phyloP scores from a whole-genome alignment of 140 eudicot genomes.

The Senecio squalidus region DNA sequence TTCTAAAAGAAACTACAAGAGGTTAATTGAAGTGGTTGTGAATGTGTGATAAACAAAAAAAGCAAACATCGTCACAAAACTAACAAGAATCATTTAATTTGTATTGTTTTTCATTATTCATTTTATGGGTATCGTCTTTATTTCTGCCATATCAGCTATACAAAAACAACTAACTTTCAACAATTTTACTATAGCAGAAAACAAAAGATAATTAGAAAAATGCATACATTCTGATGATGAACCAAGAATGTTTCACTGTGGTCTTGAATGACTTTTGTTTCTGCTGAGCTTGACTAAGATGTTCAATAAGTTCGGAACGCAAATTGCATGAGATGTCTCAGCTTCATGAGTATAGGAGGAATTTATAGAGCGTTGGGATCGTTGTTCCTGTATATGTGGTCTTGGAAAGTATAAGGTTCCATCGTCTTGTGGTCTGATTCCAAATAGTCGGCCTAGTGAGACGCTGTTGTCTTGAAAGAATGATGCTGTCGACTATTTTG shows the following conservation, averaged over 20 bases:
- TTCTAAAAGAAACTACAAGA: too few species aligned
- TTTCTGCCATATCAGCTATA: constrained; percentile 17
- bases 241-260: constrained; percentile 1
- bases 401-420: constrained; percentile 34
- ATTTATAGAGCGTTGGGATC: constrained; percentile 11
- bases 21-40: not conserved
- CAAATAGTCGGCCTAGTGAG: constrained; percentile 67
- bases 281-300: constrained; percentile 39
- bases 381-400: constrained; percentile 16
- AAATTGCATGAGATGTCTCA: constrained; percentile 29
- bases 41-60: not conserved
- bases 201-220: not conserved
- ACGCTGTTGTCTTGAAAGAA: constrained; percentile 70
- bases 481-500: constrained; percentile 54
- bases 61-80: not conserved
- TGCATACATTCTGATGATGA: not conserved
- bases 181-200: not conserved
- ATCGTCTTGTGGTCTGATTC: constrained; percentile 45
- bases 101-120: constrained; percentile 5
- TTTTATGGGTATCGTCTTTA: constrained; percentile 5
- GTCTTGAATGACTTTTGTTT: constrained; percentile 36
- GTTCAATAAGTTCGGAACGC: constrained; percentile 47
- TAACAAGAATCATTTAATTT: not conserved
- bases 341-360: not conserved
- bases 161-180: constrained; percentile 7